phyloP scores from a whole-genome alignment of 441 rosid genomes.

The Syzygium syzygioides region DNA sequence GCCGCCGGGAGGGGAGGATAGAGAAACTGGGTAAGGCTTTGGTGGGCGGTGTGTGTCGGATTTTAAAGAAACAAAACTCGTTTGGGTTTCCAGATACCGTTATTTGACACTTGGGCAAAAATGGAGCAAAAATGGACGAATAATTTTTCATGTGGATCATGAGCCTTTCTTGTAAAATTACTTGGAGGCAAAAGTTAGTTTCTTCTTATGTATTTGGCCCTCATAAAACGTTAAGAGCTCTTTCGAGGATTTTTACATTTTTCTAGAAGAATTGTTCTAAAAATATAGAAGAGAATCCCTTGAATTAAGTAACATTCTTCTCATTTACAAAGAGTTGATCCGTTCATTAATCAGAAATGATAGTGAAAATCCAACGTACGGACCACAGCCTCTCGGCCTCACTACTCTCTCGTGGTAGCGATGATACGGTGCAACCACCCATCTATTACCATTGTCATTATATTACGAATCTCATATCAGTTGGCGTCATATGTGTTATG shows the following conservation, averaged over 20 bases:
- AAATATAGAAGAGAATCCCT: neutral
- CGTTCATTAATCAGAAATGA: neutral
- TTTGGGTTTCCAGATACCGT: no score
- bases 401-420: no score
- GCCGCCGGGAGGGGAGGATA: no score
- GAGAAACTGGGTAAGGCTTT: no score
- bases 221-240: neutral
- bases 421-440: neutral
- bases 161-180: no score
- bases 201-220: neutral
- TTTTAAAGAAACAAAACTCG: no score
- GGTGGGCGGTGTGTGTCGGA: no score
- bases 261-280: neutral
- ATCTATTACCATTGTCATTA: fast-evolving
- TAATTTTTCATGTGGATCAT: no score
- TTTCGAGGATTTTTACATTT: no score
- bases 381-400: neutral
- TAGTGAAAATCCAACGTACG: neutral
- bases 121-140: no score
- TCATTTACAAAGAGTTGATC: neutral
- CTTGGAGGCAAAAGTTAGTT: no score
- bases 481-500: neutral
- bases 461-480: neutral
- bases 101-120: no score
- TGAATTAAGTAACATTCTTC: neutral